Percentiles rank a stretch among this genome's conserved stretches.
These are phyloP conservation scores for Aureobasidium namibiae DNA, from an alignment of 2,329 filamentous ascomycete species.

Conservation along the genomic window DNA sequence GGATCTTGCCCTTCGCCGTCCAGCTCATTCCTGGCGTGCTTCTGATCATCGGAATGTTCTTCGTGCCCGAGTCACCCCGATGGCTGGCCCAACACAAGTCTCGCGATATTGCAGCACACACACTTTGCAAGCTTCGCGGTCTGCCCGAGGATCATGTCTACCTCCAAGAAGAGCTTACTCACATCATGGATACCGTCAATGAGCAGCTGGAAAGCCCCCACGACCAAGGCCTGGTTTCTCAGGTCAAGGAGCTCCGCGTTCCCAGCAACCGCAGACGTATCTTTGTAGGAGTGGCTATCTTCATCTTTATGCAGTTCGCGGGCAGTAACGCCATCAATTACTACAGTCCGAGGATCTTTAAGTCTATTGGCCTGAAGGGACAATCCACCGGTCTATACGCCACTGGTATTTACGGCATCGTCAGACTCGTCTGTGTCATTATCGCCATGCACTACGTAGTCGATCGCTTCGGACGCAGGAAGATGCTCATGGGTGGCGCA, in stretches of 20 bases:
- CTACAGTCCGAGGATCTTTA: constrained; percentile 30
- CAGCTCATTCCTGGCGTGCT: constrained; percentile 28
- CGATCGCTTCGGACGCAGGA: constrained; percentile 29
- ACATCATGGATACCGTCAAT: constrained; percentile 20
- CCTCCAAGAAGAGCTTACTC: constrained; percentile 25
- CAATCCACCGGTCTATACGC: constrained; percentile 23
- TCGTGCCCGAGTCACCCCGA: constrained; percentile 26
- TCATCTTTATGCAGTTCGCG: constrained; percentile 66
- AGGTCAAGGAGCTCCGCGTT: constrained; percentile 55
- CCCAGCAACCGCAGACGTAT: constrained; percentile 56
- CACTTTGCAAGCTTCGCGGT: constrained; percentile 18
- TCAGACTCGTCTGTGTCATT: no score
- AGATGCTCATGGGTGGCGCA: constrained; percentile 31
- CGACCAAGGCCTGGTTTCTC: constrained; percentile 54
- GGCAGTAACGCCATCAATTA: constrained; percentile 32
- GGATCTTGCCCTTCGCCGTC: constrained; percentile 25
- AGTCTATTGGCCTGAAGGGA: constrained; percentile 27
- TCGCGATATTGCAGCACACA: constrained; percentile 16
- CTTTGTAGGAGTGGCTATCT: constrained; percentile 55
- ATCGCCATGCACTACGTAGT: constrained; percentile 31
- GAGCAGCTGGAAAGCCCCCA: constrained; percentile 39
- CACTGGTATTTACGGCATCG: constrained; percentile 31
- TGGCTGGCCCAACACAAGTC: constrained; percentile 23
- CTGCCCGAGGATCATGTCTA: constrained; percentile 19
- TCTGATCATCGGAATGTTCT: constrained; percentile 23